These are phyloP conservation scores for Heritiera fomes DNA, from an alignment of 345 rosid genomes.

Conservation along the genomic window DNA sequence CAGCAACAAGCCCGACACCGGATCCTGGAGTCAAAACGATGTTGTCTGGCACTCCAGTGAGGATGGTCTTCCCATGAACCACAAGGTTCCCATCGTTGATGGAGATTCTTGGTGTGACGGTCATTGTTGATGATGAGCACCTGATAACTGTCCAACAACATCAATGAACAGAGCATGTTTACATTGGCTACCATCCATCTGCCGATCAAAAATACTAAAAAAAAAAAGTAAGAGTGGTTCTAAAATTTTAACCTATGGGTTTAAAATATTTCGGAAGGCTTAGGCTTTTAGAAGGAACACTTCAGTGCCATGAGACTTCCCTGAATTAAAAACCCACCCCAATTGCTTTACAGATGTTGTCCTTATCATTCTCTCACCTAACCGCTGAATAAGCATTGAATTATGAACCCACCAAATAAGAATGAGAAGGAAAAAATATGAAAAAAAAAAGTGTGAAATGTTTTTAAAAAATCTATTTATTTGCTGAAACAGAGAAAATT, in stretches of 20 bases:
- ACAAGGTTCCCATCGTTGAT: constrained; percentile 78
- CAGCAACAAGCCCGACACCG: constrained; percentile 61
- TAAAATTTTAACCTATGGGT: constrained; percentile 21
- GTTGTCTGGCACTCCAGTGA: constrained; percentile 86
- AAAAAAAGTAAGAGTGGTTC: constrained; percentile 7
- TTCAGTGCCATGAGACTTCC: constrained; percentile 20
- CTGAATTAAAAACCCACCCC: constrained; percentile 25
- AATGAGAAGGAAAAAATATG: neutral
- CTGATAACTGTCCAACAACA: constrained; percentile 19
- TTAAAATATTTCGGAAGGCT: constrained; percentile 15
- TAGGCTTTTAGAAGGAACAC: constrained; percentile 6
- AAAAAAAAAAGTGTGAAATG: neutral
- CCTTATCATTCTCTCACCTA: constrained; percentile 28
- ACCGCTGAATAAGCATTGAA: neutral
- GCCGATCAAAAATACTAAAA: neutral
- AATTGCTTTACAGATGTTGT: constrained; percentile 25
- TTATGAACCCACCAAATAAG: neutral
- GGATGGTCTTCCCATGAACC: constrained; percentile 88
- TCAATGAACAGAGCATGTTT: constrained; percentile 8
- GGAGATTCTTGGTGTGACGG: constrained; percentile 73
- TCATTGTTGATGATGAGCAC: constrained; percentile 53
- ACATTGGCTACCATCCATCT: too few species aligned
- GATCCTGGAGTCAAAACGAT: constrained; percentile 70
- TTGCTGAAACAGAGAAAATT: neutral
- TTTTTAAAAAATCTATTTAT: neutral